A percentile compares a stretch with the other conserved stretches of the same genome.
These are phyloP conservation scores for Schoenoplectus triqueter DNA, from an alignment of 202 grass and related monocot species.

Conservation along the genomic window DNA sequence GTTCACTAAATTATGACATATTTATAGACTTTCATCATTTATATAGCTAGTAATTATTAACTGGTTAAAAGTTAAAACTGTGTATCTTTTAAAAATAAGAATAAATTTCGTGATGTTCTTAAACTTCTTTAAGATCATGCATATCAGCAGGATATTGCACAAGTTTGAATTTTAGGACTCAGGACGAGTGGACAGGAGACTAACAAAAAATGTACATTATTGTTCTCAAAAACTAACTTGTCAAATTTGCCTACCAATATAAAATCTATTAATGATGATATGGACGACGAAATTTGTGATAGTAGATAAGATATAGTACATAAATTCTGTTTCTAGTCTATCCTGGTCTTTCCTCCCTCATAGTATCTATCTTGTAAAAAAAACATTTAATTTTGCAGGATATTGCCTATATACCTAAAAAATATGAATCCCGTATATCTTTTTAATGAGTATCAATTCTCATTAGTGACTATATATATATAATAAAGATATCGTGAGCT, in stretches of 20 bases:
- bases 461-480: neutral
- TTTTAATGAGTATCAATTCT: constrained; percentile 4
- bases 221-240: neutral
- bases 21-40: too few relatives aligned
- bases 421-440: neutral
- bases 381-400: neutral
- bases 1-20: too few relatives aligned
- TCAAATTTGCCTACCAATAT: neutral
- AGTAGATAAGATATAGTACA: neutral
- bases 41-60: neutral
- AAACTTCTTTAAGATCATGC: neutral
- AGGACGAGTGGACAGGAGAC: neutral
- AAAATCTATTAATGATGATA: neutral
- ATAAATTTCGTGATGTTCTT: neutral
- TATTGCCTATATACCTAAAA: constrained; percentile 1
- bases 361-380: neutral
- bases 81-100: neutral
- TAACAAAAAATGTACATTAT: neutral
- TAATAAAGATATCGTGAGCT: neutral
- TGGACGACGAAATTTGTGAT: neutral
- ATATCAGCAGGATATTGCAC: neutral
- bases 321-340: neutral
- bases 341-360: neutral
- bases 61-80: neutral
- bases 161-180: neutral